Evolutionary conservation across 2,329 filamentous ascomycete species (phyloP), one percentile per base, ranked within the genome.

Genomic region (Delphinella strobiligena): DNA sequence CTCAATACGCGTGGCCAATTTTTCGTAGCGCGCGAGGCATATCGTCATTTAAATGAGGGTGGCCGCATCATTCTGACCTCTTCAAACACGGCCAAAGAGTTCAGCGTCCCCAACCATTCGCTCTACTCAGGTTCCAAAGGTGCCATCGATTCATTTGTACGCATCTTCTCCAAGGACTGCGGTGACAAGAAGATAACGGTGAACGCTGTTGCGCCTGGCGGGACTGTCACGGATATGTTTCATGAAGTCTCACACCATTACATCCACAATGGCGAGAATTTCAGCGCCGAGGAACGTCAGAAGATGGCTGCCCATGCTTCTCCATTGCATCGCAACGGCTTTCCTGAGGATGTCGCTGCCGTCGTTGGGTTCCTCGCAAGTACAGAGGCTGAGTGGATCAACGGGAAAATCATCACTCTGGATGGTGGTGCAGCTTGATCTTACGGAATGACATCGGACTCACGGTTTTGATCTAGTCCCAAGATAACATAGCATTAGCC

Each of bases 1-100:
- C 67, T 77, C 55, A 78, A 78, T 64, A 75, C 73, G 24, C 69
- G 74, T 34, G 74, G 71, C 30, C 74, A 78, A 54, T 77, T 77
- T 63, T 77, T 78, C 58, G 74, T 78, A 42, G 72, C 71, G 40
- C 65, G 67, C 49, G 67, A 70, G 60, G 67, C 67, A 11, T 71
- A 71, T 62, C 69, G 67, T 63, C 63, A 68, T 51, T 60, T 70
- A 54, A 61, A 61, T 46, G 60, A 67, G 42, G 67, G 66, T 41
- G 67, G 67, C 50, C 60, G 67, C 49, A 70, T 71, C 55, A 70
- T 71, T 55, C 58, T 71, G 36, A 71, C 70, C 67, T 67, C 67
- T 39, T 68, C 63, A 61, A 75, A 68, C 60, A 76, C 62, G 38
- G 70, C 69, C 43, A 70, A 74, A 60, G 67, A 67, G 39, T 70